These are phyloP conservation scores for Metschnikowia cerradonensis DNA, from an alignment of 805 yeast genomes.

Conservation along the genomic window DNA sequence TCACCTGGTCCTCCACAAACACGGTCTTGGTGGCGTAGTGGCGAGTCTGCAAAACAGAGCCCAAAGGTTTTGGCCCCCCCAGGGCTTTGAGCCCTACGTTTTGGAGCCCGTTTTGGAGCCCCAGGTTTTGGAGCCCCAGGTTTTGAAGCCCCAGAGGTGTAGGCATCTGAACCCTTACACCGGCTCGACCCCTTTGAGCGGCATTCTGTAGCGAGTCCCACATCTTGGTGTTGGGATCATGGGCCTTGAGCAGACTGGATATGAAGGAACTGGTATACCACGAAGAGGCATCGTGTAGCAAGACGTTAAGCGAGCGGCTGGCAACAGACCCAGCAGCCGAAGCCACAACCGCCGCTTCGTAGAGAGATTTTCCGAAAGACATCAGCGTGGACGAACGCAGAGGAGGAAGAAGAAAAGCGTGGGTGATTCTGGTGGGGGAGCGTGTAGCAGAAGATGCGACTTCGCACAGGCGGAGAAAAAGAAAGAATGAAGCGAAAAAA, in stretches of 20 bases:
- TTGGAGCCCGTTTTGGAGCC: no score
- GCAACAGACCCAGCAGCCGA: conserved; percentile 22
- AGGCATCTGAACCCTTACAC: no score
- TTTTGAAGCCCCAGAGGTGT: no score
- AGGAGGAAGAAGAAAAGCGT: not conserved
- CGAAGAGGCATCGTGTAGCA: conserved; percentile 18
- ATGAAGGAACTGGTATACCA: conserved; percentile 22
- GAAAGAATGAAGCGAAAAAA: conserved; percentile 1
- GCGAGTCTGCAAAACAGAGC: conserved; percentile 3
- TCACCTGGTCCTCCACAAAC: conserved; percentile 11
- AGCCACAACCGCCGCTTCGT: conserved; percentile 26
- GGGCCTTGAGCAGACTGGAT: conserved; percentile 18
- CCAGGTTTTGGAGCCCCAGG: no score
- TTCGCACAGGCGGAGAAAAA: conserved; percentile 6
- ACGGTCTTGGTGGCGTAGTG: conserved; percentile 11
- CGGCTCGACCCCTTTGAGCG: not conserved
- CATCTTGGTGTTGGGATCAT: conserved; percentile 22
- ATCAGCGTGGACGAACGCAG: conserved; percentile 4
- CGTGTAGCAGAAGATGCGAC: not conserved
- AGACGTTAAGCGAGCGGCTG: conserved; percentile 15
- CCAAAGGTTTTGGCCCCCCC: not conserved
- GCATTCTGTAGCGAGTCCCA: conserved; percentile 19
- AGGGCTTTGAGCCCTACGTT: no score
- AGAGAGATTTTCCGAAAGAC: conserved; percentile 16
- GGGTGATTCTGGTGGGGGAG: not conserved